phyloP scores from a whole-genome alignment of 169 alveolate genomes.

The Babesia caballi region DNA sequence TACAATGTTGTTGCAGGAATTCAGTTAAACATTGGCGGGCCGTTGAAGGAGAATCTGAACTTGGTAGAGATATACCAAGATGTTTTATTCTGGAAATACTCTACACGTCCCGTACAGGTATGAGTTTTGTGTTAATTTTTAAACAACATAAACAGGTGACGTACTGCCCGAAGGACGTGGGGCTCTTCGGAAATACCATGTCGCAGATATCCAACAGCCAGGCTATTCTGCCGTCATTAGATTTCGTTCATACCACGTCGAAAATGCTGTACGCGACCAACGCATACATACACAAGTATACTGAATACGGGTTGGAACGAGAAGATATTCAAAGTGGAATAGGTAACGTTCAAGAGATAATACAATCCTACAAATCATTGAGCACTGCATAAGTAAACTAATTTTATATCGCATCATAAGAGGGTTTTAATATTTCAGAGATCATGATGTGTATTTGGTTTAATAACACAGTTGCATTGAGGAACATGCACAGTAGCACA shows the following conservation, averaged over 20 bases:
- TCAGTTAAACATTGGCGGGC: conserved; percentile 65
- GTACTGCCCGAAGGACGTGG: conserved; percentile 17
- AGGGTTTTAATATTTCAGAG: no score
- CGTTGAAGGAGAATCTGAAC: conserved; percentile 43
- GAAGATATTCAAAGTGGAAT: background rate
- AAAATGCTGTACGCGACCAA: conserved; percentile 64
- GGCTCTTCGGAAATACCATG: conserved; percentile 28
- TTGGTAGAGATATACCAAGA: conserved; percentile 55
- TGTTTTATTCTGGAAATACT: conserved; percentile 54
- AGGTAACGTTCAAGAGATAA: conserved; percentile 1
- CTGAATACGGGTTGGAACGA: conserved; percentile 29
- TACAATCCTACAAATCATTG: background rate
- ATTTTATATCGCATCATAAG: no score
- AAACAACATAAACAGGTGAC: background rate
- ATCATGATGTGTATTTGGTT: no score
- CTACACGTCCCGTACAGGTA: conserved; percentile 59
- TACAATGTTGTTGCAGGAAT: conserved; percentile 53
- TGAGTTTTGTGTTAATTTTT: conserved; percentile 16
- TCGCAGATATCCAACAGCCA: conserved; percentile 67
- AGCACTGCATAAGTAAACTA: no score
- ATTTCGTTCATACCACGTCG: conserved; percentile 32
- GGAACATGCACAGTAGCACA: no score
- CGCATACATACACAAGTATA: conserved; percentile 63
- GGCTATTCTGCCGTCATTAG: conserved; percentile 50
- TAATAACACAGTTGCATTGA: no score